These are phyloP conservation scores for Acrodontium crateriforme DNA, from an alignment of 2,329 filamentous ascomycete species.

Conservation along the genomic window DNA sequence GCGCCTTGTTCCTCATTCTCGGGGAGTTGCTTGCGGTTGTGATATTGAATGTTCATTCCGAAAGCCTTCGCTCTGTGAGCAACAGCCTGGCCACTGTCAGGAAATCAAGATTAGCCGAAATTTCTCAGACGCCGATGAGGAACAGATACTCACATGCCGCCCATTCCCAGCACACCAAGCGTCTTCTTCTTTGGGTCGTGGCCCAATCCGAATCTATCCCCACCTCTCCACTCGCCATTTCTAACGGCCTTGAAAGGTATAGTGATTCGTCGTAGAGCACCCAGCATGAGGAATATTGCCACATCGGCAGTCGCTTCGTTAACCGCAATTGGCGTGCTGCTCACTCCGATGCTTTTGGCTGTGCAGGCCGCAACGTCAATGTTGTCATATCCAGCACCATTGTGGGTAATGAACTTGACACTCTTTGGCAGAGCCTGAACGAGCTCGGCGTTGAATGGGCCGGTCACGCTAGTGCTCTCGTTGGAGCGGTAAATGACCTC, in stretches of 20 bases:
- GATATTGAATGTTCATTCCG: conserved; percentile 45
- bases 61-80: conserved; percentile 45
- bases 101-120: too few relatives aligned
- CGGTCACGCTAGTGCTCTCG: conserved; percentile 35
- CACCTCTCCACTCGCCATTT: conserved; percentile 30
- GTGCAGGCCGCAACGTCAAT: conserved; percentile 22
- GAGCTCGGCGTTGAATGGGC: conserved; percentile 33
- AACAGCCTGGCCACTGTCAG: conserved; percentile 22
- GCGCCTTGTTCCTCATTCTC: conserved; percentile 31
- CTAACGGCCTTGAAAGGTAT: conserved; percentile 33
- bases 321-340: conserved; percentile 34
- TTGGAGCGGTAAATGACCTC: conserved; percentile 47
- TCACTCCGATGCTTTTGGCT: conserved; percentile 27
- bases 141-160: conserved; percentile 32
- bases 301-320: conserved; percentile 37
- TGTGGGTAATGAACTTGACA: conserved; percentile 33
- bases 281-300: conserved; percentile 38
- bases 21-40: conserved; percentile 36
- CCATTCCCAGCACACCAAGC: conserved; percentile 46
- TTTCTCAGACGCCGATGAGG: not conserved
- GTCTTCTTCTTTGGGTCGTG: conserved; percentile 40
- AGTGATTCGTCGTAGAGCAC: conserved; percentile 37
- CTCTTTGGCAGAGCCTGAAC: conserved; percentile 27
- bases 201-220: conserved; percentile 32
- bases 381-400: conserved; percentile 27